Base-by-base conservation (phyloP, 2,329 filamentous ascomycete species). In the Aspergillus ruber region DNA sequence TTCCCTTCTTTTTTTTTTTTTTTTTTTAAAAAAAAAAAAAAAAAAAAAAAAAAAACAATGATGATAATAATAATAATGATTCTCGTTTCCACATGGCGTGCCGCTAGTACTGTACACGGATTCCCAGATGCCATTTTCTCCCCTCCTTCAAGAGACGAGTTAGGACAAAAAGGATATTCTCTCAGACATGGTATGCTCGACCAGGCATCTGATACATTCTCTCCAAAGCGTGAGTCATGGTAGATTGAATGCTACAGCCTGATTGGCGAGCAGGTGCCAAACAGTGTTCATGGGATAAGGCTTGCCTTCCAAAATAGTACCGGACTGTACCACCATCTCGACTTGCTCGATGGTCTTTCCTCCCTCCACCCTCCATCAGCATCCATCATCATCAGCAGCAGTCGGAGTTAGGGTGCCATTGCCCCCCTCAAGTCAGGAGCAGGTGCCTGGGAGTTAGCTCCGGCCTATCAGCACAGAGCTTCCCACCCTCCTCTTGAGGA, bases 271-370 rank as follows among this genome's bases (percentile, higher is more conserved):
- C 49, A 56, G 50, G 50, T 49, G 54, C 52, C 49, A 23, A 55
- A 50, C 21, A 38, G 35, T 57, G 57, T 50, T 60, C 57, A 59
- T 60, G 57, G 57, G 57, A 54, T 60, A 49, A 44, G 46, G 12
- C 44, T 45, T 44, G 18, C 54, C 44, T 54, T 44, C 50, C 50
- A 43, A 41, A 29, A 12, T 29, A 29, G 25, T 47, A 47, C 48
- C 48, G 47, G 49, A 50, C 53, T 56, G 58, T 62, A 56, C 52
- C 47, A 58, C 59, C 59, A 52, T 55, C 55, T 38, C n/a, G 15
- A 38, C 17, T 17, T 17, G 18, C 25, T 45, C 18, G 20, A 23
- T 29, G 12, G 25, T 29, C 25, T 29, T 9, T 25, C 8, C 18
- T 32, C 15, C 15, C 17, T 23, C 21, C 32, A 43, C 46, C 47